Evolutionary conservation across 768 basidiomycete species (phyloP).

Genomic region (Gyrodon lividus): DNA sequence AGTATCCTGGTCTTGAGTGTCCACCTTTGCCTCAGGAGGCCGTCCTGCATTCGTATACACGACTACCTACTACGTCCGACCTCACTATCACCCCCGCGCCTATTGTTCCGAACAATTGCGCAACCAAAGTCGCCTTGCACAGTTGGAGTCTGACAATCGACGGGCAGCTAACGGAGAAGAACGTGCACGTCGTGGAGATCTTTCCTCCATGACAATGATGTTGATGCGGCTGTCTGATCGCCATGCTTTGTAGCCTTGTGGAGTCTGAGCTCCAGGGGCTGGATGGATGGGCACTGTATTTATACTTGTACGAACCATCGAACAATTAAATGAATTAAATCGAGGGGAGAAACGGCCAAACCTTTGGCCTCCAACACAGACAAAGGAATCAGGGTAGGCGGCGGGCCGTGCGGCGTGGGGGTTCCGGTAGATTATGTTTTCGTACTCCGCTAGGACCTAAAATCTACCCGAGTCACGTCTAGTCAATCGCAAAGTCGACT

Average conservation of each 20-base stretch:
- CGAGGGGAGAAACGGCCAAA: too few species aligned
- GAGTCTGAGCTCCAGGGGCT: constrained; percentile 65
- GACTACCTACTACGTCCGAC: constrained; percentile 53
- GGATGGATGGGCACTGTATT: too few species aligned
- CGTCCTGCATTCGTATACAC: constrained; percentile 48
- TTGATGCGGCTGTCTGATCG: not conserved
- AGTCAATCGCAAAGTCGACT: too few species aligned
- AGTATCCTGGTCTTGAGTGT: constrained; percentile 27
- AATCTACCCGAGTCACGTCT: not conserved
- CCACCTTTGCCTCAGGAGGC: constrained; percentile 33
- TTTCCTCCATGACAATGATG: constrained; percentile 46
- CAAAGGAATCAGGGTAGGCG: too few species aligned
- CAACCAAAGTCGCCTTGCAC: constrained; percentile 57
- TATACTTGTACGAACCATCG: too few species aligned
- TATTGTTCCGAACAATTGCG: constrained; percentile 48
- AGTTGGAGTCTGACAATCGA: constrained; percentile 49
- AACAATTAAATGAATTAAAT: too few species aligned
- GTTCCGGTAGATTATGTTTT: not conserved
- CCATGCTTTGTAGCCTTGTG: constrained; percentile 41
- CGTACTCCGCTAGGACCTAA: too few species aligned
- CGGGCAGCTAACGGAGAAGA: constrained; percentile 45
- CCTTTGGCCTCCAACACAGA: too few species aligned
- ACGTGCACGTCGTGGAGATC: constrained; percentile 55
- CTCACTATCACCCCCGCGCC: constrained; percentile 47
- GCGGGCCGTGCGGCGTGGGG: too few species aligned